Base-by-base conservation (phyloP, 495 filamentous ascomycete genomes). In the Penicillium longicatenatum region DNA sequence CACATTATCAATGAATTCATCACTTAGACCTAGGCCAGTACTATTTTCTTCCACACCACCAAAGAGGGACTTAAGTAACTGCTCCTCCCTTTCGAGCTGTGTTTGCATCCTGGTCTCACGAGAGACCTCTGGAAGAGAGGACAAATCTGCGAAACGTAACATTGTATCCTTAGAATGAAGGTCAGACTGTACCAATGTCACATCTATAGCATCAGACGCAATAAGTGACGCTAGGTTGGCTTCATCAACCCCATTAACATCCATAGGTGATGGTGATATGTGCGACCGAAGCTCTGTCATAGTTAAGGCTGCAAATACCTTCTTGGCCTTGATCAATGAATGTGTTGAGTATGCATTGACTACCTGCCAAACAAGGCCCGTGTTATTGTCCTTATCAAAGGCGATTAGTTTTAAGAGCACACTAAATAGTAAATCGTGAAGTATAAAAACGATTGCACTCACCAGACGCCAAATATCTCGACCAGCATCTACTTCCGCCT, bases 381-480 rank as follows among this genome's bases (percentile, higher is more conserved):
- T 59, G 58, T 89, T 89, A 19, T 77, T 77, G 61, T 85, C 73
- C 90, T 84, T 47, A 14, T 10, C 6, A 14, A 6, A 12, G 31
- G 31, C 12, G 31, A 35, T 35, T 35, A 63, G 53, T 19, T 33
- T 4, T 12, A n/a, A 16, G 10, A 35, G 31, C 31, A 35, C 42
- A 41, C 10, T 16, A 17, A 31, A 50, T 29, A n/a, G 5, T 39
- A 35, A 50, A 10, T 8, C 7, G 30, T 33, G 16, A 7, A 39
- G 42, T 43, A 19, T 53, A 43, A 26, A 11, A 30, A 30, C 9
- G 14, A 16, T 30, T 16, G 9, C 14, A 21, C 85, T 57, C 77
- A 83, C 89, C 48, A 79, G 74, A 42, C 61, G 42, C 87, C 89
- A 95, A 26, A 85, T 63, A 12, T 78, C 64, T 46, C 68, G 55